Evolutionary conservation across 257 asterid species (phyloP), one percentile per base, ranked within the genome.

Genomic region (Gentiana dahurica): DNA sequence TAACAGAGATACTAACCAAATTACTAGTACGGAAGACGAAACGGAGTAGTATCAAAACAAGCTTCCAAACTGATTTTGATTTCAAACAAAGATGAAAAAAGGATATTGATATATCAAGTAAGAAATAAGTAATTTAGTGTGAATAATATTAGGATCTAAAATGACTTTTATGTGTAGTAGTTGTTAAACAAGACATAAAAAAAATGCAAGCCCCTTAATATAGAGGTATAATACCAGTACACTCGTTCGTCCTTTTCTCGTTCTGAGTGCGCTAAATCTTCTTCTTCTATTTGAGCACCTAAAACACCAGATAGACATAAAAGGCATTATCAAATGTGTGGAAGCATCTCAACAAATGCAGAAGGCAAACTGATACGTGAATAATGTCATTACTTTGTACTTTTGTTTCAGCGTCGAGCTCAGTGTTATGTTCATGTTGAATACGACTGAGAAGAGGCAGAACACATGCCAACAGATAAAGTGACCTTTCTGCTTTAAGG

Each of bases 391-490:
- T 77, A 84, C 95, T 91, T 1, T 62, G 75, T 49, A 76, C 77
- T 62, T 62, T 15, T 63, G 80, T 46, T 66, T 87, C 94, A 62
- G 69, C 65, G 53, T 67, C 73, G 15, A 81, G 83, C 71, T 85
- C 91, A 59, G 75, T 51, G 67, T 51, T 75, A 74, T 82, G 85
- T 67, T 81, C 91, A 44, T 39, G 54, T 55, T 81, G 91, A 62
- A 79, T 71, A 57, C 52, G 74, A 73, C 69, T 75, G 59, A 87
- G 94, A 56, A 84, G 72, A 53, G 95, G 95, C 56, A 84, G 79
- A 72, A 78, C 60, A 59, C 66, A 75, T 63, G 59, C 60, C 33
- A 84, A 83, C 81, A 84, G 63, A 73, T 84, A 83, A 45, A 75
- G 68, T 36, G 71, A 69, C 55, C 79, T 74, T 15, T 15, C 24